A percentile compares a stretch with the other conserved stretches of the same genome.
Evolutionary conservation across 106 monocot genomes (phyloP).

Genomic region (Ottelia alismoides): DNA sequence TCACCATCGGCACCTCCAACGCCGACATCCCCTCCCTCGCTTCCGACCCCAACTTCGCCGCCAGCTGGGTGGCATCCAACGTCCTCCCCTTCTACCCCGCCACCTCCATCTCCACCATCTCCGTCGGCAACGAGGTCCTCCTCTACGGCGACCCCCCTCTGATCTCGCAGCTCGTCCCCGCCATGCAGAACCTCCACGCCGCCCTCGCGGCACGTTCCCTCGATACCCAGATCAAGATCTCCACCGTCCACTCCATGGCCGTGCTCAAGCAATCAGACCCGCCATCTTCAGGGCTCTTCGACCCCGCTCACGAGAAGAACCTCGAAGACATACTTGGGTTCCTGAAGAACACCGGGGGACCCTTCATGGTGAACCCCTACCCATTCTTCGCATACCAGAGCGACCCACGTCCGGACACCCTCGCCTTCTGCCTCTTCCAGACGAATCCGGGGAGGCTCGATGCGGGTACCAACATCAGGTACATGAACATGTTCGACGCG

Average conservation of each 20-base stretch:
- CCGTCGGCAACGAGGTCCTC: conserved; percentile 58
- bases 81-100: conserved; percentile 14
- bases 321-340: conserved; percentile 38
- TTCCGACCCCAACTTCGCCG: conserved; percentile 25
- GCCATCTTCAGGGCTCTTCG: conserved; percentile 28
- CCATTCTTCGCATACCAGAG: conserved; percentile 64
- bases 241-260: conserved; percentile 23
- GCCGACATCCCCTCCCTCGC: conserved; percentile 31
- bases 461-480: conserved; percentile 24
- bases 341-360: conserved; percentile 23
- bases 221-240: conserved; percentile 24
- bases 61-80: conserved; percentile 20
- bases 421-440: conserved; percentile 60
- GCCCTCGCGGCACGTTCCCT: conserved; percentile 23
- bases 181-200: conserved; percentile 48
- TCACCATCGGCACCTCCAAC: conserved; percentile 39
- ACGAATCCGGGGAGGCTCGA: conserved; percentile 38
- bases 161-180: conserved; percentile 40
- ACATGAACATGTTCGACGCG: conserved; percentile 74
- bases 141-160: conserved; percentile 33
- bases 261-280: conserved; percentile 23
- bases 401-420: conserved; percentile 33
- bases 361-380: conserved; percentile 62
- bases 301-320: conserved; percentile 18
- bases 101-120: conserved; percentile 42